Evolutionary conservation across 1,284 basidiomycete species (phyloP).

Genomic region (Cryptococcus jaspeensis): DNA sequence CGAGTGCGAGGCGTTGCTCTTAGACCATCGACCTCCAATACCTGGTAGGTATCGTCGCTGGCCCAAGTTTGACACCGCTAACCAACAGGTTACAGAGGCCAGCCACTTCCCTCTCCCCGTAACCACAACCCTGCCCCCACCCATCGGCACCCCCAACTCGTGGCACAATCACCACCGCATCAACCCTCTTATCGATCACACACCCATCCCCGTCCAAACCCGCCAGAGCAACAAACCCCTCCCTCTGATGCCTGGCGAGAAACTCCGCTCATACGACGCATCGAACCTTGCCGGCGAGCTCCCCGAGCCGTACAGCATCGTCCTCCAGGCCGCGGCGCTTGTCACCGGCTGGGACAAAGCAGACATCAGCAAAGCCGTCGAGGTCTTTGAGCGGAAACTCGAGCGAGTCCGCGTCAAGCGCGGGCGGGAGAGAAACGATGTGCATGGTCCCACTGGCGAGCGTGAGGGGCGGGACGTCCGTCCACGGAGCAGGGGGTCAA

Average conservation of each 20-base stretch:
- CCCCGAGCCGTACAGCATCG: slow-evolving; percentile 27
- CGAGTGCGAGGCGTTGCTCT: slow-evolving; percentile 29
- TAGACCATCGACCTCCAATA: slow-evolving; percentile 24
- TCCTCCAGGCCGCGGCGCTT: slow-evolving; percentile 28
- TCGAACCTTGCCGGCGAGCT: slow-evolving; percentile 28
- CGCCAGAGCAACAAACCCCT: slow-evolving; percentile 18
- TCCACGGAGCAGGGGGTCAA: background rate
- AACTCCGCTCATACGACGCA: slow-evolving; percentile 26
- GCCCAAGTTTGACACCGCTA: background rate
- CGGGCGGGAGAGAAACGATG: background rate
- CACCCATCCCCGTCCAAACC: background rate
- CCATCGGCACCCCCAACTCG: slow-evolving; percentile 18
- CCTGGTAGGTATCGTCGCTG: slow-evolving; percentile 8
- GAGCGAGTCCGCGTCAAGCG: slow-evolving; percentile 19
- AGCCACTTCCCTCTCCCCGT: slow-evolving; percentile 22
- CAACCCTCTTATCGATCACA: background rate
- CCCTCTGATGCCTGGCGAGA: slow-evolving; percentile 41
- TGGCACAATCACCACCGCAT: slow-evolving; percentile 24
- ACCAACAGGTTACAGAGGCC: slow-evolving; percentile 2
- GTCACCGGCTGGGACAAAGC: slow-evolving; percentile 28
- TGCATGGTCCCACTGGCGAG: background rate
- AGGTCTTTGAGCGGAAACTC: slow-evolving; percentile 36
- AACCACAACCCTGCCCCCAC: background rate
- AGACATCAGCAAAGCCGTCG: slow-evolving; percentile 25
- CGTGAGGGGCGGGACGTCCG: background rate